phyloP scores from a whole-genome alignment of 805 yeast species.

The Lipomyces anomalus region DNA sequence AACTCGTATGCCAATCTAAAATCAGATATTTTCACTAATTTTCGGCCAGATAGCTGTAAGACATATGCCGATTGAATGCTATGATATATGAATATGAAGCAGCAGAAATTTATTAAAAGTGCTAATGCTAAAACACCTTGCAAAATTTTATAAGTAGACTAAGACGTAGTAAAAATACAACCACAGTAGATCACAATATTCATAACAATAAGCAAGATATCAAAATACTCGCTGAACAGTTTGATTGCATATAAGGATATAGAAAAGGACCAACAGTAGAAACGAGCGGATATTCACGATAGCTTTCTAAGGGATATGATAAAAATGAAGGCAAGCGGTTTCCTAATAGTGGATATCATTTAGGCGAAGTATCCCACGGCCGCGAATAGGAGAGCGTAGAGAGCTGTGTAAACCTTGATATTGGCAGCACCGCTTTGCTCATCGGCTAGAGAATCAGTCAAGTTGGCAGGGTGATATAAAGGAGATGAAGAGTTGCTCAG shows the following conservation, averaged over 20 bases:
- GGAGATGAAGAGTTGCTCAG: background rate
- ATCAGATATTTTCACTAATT: too few species aligned
- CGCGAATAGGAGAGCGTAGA: background rate
- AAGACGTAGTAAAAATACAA: background rate
- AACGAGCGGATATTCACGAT: background rate
- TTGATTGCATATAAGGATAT: background rate
- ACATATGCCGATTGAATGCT: background rate
- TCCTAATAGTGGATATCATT: background rate
- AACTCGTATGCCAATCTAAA: too few species aligned
- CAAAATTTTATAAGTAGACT: background rate
- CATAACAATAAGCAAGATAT: background rate
- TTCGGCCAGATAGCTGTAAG: too few species aligned
- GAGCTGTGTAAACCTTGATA: background rate
- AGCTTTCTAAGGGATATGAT: background rate
- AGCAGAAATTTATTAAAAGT: too few species aligned
- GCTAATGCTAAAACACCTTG: background rate
- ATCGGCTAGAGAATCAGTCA: background rate
- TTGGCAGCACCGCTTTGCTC: background rate
- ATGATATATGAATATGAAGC: background rate
- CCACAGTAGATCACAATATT: background rate
- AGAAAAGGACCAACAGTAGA: background rate
- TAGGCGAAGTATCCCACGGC: background rate
- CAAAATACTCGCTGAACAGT: too few species aligned
- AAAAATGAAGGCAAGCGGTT: too few species aligned
- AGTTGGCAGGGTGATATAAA: background rate